Base-by-base conservation (phyloP, 1,284 basidiomycete species). In the Cutaneotrichosporon dermatis region DNA sequence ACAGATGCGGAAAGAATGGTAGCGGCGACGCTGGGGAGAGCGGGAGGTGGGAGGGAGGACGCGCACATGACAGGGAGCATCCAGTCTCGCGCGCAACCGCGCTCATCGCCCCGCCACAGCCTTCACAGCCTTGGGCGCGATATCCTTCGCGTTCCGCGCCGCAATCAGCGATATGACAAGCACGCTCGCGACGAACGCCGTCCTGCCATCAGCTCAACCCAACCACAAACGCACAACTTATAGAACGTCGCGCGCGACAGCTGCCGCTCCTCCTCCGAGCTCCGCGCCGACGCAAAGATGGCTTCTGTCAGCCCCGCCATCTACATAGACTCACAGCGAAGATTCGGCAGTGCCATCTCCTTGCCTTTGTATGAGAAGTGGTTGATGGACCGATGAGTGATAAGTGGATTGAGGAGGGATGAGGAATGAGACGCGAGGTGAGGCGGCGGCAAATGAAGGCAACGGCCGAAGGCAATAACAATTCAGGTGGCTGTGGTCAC, bases 251-350 rank as follows among this genome's bases (percentile, higher is more conserved):
- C 64, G 41, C 77, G 65, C 34, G 76, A 78, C 10, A 78, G 65
- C 53, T 76, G 72, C 13, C 71, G 60, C 57, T 79, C 77, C 59
- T 79, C 76, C 51, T 78, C 76, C 8, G 76, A 75, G 6, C 76
- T 77, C n/a, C 77, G 67, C 11, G 77, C 76, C 4, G 76, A 78
- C 9, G 77, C 77, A 56, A 79, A 79, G 63, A 79, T 79, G 16
- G 76, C 77, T 79, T 46, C 7, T 16, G 35, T 54, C 10, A 54
- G 42, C 42, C 15, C n/a, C n/a, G n/a, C 12, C 4, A 1, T 6
- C 8, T 10, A 6, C 4, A 10, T 34, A 6, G 25, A 12, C 74
- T 51, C 48, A 77, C 76, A 75, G 16, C 76, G 65, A 3, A 77
- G 66, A 57, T 77, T 77, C 6, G 76, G 76, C 11, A 76, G 69